These are phyloP conservation scores for Paecilomyces niveus DNA, from an alignment of 2,329 filamentous ascomycete species.

Conservation along the genomic window DNA sequence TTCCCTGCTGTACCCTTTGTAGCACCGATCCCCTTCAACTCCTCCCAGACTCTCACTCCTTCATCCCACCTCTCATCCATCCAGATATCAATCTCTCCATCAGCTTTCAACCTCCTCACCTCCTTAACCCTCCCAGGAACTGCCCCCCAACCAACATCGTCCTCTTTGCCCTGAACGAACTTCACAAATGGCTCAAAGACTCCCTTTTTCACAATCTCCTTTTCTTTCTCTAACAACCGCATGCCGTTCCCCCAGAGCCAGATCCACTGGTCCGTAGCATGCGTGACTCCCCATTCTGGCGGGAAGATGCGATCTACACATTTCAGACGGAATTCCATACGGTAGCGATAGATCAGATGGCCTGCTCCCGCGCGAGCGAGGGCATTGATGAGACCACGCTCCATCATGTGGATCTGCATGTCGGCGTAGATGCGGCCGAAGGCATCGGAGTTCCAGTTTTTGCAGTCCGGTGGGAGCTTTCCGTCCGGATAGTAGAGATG, in stretches of 20 bases:
- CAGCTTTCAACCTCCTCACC: conserved; percentile 37
- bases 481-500: conserved; percentile 36
- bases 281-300: conserved; percentile 47
- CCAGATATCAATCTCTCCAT: conserved; percentile 42
- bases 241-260: conserved; percentile 51
- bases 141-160: conserved; percentile 20
- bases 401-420: conserved; percentile 48
- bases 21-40: conserved; percentile 12
- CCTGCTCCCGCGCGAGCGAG: conserved; percentile 39
- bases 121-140: conserved; percentile 17
- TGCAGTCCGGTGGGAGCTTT: conserved; percentile 30
- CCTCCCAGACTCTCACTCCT: conserved; percentile 43
- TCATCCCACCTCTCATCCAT: conserved; percentile 41
- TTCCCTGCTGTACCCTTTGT: background rate
- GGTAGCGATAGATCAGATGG: conserved; percentile 44
- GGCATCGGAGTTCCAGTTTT: conserved; percentile 42
- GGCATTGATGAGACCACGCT: conserved; percentile 44
- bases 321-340: conserved; percentile 47
- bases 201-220: conserved; percentile 27
- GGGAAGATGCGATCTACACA: conserved; percentile 40
- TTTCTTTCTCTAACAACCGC: conserved; percentile 37
- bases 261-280: conserved; percentile 46
- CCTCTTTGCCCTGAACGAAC: conserved; percentile 18
- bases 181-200: conserved; percentile 21
- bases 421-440: conserved; percentile 52